These are phyloP conservation scores for Vachellia pachyceras DNA, from an alignment of 306 rosid genomes.

Conservation along the genomic window DNA sequence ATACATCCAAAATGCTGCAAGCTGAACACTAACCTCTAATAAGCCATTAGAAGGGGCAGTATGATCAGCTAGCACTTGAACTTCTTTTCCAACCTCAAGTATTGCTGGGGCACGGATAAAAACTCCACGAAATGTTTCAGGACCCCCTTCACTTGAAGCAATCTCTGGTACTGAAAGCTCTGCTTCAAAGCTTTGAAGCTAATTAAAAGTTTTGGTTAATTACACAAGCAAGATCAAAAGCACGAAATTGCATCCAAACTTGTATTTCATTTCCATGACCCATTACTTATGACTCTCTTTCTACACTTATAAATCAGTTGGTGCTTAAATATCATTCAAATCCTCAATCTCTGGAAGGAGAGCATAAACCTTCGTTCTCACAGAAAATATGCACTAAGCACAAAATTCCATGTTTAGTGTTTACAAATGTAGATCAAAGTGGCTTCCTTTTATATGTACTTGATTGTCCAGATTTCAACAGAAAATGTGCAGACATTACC, in stretches of 20 bases:
- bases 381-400: background rate
- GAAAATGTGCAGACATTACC: conserved; percentile 49
- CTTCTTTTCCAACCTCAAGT: too few species aligned
- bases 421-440: background rate
- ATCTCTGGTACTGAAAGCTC: conserved; percentile 77
- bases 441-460: conserved; percentile 10
- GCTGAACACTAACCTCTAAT: too few species aligned
- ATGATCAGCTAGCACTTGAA: too few species aligned
- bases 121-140: too few species aligned
- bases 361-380: background rate
- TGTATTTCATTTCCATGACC: background rate
- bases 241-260: background rate
- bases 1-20: too few species aligned
- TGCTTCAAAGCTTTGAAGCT: conserved; percentile 93
- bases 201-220: conserved; percentile 25
- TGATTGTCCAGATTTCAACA: conserved; percentile 14
- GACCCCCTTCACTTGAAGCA: too few species aligned
- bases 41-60: too few species aligned
- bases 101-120: too few species aligned
- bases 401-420: background rate
- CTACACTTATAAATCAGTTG: background rate
- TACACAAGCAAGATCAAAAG: background rate
- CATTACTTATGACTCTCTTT: background rate
- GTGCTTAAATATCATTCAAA: background rate
- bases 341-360: background rate